A percentile compares a stretch with the other conserved stretches of the same genome.
Conservation (phyloP, 495 filamentous ascomycete species). For the Oidiodendron maius region DNA sequence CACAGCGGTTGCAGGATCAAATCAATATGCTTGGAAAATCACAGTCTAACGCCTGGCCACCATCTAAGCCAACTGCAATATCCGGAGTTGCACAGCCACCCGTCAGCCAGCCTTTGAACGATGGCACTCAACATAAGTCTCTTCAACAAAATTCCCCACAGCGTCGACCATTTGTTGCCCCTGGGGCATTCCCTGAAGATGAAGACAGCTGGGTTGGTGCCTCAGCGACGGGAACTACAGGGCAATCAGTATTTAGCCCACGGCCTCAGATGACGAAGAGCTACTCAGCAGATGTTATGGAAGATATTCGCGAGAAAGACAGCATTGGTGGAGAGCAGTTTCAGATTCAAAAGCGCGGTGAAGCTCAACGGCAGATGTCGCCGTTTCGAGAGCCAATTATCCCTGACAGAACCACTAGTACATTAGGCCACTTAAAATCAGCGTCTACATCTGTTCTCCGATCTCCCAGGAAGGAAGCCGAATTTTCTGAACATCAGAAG, state of each 20-base stretch:
- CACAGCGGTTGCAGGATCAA: slow-evolving; percentile 83
- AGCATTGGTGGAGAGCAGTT: slow-evolving; percentile 35
- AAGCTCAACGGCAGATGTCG: slow-evolving; percentile 25
- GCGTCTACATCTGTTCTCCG: slow-evolving; percentile 46
- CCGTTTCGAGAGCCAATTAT: slow-evolving; percentile 31
- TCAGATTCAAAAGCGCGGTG: slow-evolving; percentile 32
- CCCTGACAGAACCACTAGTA: slow-evolving; percentile 26
- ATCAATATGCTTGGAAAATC: slow-evolving; percentile 89
- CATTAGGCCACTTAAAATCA: slow-evolving; percentile 44
- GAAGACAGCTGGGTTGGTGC: slow-evolving; percentile 84
- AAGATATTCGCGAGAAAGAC: slow-evolving; percentile 42
- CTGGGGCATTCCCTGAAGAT: slow-evolving; percentile 52
- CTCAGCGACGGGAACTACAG: slow-evolving; percentile 33
- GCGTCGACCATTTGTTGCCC: slow-evolving; percentile 31
- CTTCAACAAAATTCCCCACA: slow-evolving; percentile 3
- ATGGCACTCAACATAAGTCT: slow-evolving; percentile 3
- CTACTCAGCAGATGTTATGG: slow-evolving; percentile 53
- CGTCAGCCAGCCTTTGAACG: slow-evolving; percentile 3
- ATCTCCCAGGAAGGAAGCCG: slow-evolving; percentile 33
- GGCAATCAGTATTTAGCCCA: slow-evolving; percentile 30
- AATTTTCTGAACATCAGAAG: slow-evolving; percentile 49
- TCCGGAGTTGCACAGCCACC: slow-evolving; percentile 28
- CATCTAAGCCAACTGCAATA: slow-evolving; percentile 62
- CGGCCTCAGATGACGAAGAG: slow-evolving; percentile 48
- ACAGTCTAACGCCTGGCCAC: slow-evolving; percentile 51